phyloP scores from a whole-genome alignment of 345 rosid species.

The Erodium maritimum region DNA sequence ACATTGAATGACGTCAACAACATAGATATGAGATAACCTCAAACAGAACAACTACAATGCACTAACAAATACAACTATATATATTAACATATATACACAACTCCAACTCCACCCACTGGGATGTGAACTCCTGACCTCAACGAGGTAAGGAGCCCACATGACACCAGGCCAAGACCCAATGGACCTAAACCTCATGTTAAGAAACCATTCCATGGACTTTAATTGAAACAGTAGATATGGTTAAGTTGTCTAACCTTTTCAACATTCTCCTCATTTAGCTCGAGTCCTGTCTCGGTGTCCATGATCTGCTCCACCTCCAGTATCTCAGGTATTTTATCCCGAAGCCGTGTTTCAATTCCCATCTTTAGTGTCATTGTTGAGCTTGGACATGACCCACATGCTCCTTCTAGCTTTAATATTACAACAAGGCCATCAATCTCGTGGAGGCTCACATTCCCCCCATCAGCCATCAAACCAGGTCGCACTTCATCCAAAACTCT shows the following conservation, averaged over 20 bases:
- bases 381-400: slow-evolving; percentile 97
- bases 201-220: not conserved
- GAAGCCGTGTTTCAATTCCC: slow-evolving; percentile 84
- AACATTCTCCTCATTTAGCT: slow-evolving; percentile 57
- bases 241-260: slow-evolving; percentile 48
- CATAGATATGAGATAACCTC: no score
- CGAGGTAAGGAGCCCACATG: no score
- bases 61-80: no score
- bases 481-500: slow-evolving; percentile 72
- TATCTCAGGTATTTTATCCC: slow-evolving; percentile 86
- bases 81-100: no score
- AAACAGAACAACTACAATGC: no score
- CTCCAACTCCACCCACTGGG: no score
- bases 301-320: slow-evolving; percentile 77
- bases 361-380: slow-evolving; percentile 87
- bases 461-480: slow-evolving; percentile 88
- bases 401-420: slow-evolving; percentile 80
- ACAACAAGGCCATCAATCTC: slow-evolving; percentile 97
- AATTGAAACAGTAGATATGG: no score
- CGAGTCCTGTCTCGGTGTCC: slow-evolving; percentile 74
- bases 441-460: slow-evolving; percentile 86
- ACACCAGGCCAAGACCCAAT: no score
- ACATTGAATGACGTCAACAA: no score
- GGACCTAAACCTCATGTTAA: not conserved
- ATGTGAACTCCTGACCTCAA: no score